Evolutionary conservation across 2,329 filamentous ascomycete genomes (phyloP).

Genomic region (Cladosporium velox): DNA sequence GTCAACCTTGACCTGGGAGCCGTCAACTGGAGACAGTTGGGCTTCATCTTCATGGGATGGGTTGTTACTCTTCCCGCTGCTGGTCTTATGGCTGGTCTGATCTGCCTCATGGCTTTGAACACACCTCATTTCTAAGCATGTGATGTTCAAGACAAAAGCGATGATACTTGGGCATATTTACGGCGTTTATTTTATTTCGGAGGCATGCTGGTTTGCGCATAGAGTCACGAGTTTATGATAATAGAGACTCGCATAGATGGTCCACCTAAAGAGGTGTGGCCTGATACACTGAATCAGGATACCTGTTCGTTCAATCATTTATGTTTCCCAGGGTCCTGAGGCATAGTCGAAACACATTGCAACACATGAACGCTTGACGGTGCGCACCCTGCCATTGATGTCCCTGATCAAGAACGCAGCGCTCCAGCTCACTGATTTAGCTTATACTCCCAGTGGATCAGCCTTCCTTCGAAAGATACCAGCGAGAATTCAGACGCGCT

Average conservation of each 20-base stretch:
- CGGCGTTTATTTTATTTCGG: background rate
- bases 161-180: background rate
- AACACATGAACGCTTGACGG: background rate
- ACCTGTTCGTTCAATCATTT: background rate
- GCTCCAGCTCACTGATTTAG: background rate
- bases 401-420: background rate
- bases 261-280: background rate
- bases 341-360: background rate
- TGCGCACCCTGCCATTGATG: background rate
- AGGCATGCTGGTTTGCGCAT: background rate
- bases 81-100: constrained; percentile 55
- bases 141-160: background rate
- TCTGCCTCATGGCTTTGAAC: constrained; percentile 58
- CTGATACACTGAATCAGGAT: background rate
- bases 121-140: constrained; percentile 4
- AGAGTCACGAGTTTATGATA: background rate
- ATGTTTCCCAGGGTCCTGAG: background rate
- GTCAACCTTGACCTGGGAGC: constrained; percentile 58
- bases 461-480: background rate
- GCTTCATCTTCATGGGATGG: constrained; percentile 62
- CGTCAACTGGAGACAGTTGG: constrained; percentile 64
- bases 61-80: constrained; percentile 60
- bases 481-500: background rate
- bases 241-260: background rate
- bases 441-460: background rate